Conservation (phyloP, 352 stramenopile species). For the Phytophthora cactorum region DNA sequence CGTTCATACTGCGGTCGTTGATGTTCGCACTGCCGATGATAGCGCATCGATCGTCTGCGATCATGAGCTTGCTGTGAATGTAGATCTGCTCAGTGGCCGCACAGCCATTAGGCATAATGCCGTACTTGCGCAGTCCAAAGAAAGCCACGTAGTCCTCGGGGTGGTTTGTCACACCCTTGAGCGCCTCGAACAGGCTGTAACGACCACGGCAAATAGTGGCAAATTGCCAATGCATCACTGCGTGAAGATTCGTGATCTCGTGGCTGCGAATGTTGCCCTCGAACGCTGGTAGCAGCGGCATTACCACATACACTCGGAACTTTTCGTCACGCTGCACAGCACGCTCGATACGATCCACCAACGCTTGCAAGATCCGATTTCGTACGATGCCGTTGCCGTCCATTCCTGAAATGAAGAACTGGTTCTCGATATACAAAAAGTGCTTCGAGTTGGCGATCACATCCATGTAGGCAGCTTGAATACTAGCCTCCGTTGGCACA, state of each 20-base stretch:
- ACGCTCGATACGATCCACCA: conserved; percentile 83
- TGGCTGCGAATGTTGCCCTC: conserved; percentile 86
- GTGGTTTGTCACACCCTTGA: conserved; percentile 65
- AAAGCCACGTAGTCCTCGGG: conserved; percentile 86
- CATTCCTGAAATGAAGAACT: conserved; percentile 92
- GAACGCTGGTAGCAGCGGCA: conserved; percentile 85
- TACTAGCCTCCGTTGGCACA: conserved; percentile 81
- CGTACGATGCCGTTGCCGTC: conserved; percentile 77
- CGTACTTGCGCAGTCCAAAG: conserved; percentile 86
- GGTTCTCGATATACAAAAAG: conserved; percentile 94
- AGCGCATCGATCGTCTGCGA: conserved; percentile 89
- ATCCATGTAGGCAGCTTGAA: conserved; percentile 86
- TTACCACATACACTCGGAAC: conserved; percentile 88
- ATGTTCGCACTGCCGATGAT: conserved; percentile 96
- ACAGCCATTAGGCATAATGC: conserved; percentile 79
- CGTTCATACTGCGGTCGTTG: conserved; percentile 95
- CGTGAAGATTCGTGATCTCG: conserved; percentile 85
- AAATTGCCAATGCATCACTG: conserved; percentile 92
- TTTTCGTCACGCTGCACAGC: conserved; percentile 73
- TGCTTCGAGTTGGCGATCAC: conserved; percentile 81
- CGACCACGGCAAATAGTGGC: conserved; percentile 83
- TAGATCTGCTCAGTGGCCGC: conserved; percentile 92
- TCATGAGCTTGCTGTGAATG: conserved; percentile 92
- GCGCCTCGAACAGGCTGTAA: conserved; percentile 75
- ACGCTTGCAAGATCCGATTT: conserved; percentile 84